Conservation (phyloP, 352 stramenopile species). For the Albugo laibachii region DNA sequence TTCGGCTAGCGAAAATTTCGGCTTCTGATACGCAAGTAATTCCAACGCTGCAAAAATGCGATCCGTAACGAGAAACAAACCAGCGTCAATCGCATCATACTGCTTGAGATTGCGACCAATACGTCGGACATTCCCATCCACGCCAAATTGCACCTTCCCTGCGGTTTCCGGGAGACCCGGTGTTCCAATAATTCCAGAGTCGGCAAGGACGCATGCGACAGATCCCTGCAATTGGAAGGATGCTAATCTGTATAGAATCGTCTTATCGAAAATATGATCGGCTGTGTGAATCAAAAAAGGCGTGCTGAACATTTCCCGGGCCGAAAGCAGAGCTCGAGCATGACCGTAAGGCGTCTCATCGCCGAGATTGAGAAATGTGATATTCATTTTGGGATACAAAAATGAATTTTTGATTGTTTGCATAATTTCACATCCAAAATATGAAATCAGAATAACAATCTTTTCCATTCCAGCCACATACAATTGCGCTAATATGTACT, state of each 20-base stretch:
- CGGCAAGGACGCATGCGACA: constrained; percentile 54
- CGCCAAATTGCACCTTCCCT: constrained; percentile 39
- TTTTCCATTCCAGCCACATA: constrained; percentile 65
- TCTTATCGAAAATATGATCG: constrained; percentile 70
- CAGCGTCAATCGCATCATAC: constrained; percentile 60
- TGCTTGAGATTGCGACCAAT: constrained; percentile 50
- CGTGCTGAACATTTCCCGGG: constrained; percentile 55
- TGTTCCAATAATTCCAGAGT: constrained; percentile 40
- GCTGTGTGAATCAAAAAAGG: constrained; percentile 74
- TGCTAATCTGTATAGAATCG: constrained; percentile 40
- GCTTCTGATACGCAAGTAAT: constrained; percentile 65
- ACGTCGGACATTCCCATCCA: constrained; percentile 26
- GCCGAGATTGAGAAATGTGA: constrained; percentile 71
- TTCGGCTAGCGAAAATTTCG: constrained; percentile 67
- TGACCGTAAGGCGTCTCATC: constrained; percentile 55
- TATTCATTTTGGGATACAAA: constrained; percentile 51
- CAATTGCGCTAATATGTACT: constrained; percentile 63
- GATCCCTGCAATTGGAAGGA: constrained; percentile 50
- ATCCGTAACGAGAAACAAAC: constrained; percentile 46
- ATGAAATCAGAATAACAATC: constrained; percentile 71
- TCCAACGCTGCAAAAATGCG: constrained; percentile 63
- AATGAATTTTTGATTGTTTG: constrained; percentile 56
- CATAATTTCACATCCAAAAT: constrained; percentile 65
- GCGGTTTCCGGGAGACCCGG: constrained; percentile 35
- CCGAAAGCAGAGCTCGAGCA: constrained; percentile 49